phyloP scores from a whole-genome alignment of 140 eudicot genomes.

The Erigeron philadelphicus region DNA sequence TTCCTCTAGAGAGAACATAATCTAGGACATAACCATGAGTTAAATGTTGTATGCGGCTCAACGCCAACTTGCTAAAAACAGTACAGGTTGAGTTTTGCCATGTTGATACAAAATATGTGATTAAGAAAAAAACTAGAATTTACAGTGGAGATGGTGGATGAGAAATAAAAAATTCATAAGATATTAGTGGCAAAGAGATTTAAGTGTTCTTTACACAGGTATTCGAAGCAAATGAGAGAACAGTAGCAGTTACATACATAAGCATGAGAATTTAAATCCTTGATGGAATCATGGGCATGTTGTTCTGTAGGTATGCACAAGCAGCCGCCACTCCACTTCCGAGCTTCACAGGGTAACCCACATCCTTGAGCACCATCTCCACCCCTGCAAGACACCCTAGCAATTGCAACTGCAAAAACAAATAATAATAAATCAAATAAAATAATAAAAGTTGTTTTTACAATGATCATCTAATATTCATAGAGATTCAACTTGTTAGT shows the following conservation, averaged over 20 bases:
- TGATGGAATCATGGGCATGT: slow-evolving; percentile 73
- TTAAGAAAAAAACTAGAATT: not conserved
- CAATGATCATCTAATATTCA: not conserved
- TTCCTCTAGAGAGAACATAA: no score
- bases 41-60: no score
- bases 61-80: not conserved
- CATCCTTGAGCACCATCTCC: slow-evolving; percentile 95
- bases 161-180: slow-evolving; percentile 14
- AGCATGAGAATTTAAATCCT: slow-evolving; percentile 59
- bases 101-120: not conserved
- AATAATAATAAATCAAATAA: not conserved
- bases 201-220: slow-evolving; percentile 31
- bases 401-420: slow-evolving; percentile 68
- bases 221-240: slow-evolving; percentile 25
- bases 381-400: slow-evolving; percentile 97
- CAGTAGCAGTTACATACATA: slow-evolving; percentile 27
- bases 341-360: slow-evolving; percentile 89
- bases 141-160: slow-evolving; percentile 1
- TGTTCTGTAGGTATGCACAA: slow-evolving; percentile 65
- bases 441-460: not conserved
- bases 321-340: slow-evolving; percentile 99
- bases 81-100: not conserved
- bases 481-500: not conserved
- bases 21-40: no score
- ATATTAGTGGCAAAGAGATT: slow-evolving; percentile 10